Evolutionary conservation across 1,284 basidiomycete genomes (phyloP).

Genomic region (Stereum hirsutum): DNA sequence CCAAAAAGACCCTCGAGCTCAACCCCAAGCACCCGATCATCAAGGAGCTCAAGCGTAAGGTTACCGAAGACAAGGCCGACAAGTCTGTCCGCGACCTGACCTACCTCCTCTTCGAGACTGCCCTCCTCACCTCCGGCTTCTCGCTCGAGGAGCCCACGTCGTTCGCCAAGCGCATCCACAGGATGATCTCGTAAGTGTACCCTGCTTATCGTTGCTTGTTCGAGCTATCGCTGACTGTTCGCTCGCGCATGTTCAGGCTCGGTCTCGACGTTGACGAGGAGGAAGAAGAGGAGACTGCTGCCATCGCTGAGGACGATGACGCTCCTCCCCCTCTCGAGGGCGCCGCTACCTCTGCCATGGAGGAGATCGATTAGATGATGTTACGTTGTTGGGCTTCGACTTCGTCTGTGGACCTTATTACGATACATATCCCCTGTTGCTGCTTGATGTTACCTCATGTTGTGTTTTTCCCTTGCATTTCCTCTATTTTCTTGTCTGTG

Average conservation of each 20-base stretch:
- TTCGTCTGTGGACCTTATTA: too few relatives aligned
- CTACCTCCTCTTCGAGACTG: constrained; percentile 94
- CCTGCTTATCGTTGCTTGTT: constrained; percentile 2
- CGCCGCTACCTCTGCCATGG: constrained; percentile 70
- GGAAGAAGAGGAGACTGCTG: constrained; percentile 32
- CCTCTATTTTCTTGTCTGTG: constrained; percentile 7
- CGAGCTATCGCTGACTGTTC: constrained; percentile 8
- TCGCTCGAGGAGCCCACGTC: constrained; percentile 92
- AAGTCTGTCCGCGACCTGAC: constrained; percentile 97
- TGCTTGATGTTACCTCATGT: too few relatives aligned
- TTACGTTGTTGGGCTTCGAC: not conserved
- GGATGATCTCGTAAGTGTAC: constrained; percentile 74
- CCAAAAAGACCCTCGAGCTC: constrained; percentile 98
- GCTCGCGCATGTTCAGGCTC: constrained; percentile 34
- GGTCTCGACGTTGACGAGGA: constrained; percentile 81
- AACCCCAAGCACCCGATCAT: constrained; percentile 94
- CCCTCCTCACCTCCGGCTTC: constrained; percentile 91
- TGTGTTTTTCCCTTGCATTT: constrained; percentile 8
- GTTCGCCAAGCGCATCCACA: constrained; percentile 94
- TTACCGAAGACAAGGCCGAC: constrained; percentile 95
- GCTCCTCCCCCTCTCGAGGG: constrained; percentile 42
- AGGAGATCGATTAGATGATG: constrained; percentile 67
- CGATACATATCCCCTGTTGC: too few relatives aligned
- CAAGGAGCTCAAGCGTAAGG: constrained; percentile 94
- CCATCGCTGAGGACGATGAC: constrained; percentile 26